A percentile compares a stretch with the other conserved stretches of the same genome.
Conservation (phyloP, 2,329 filamentous ascomycete species). For the Fusarium virguliforme region DNA sequence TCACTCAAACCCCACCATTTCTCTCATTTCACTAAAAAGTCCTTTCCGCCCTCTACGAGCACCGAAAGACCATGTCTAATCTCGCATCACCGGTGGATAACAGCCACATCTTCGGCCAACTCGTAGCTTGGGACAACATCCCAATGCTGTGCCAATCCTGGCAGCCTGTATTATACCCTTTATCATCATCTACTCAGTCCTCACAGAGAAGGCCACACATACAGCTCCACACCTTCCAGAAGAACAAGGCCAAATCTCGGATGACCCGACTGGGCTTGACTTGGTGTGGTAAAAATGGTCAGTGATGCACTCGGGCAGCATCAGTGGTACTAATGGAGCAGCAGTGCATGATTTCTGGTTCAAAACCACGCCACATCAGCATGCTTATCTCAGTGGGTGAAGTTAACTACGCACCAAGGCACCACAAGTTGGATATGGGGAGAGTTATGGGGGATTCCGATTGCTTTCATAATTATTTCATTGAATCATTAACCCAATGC, state of each 20-base stretch:
- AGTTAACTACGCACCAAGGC: background rate
- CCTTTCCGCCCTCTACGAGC: background rate
- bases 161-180: constrained; percentile 1
- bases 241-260: constrained; percentile 2
- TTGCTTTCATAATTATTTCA: background rate
- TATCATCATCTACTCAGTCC: background rate
- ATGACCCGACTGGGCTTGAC: background rate
- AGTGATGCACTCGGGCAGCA: background rate
- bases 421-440: background rate
- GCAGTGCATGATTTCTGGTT: background rate
- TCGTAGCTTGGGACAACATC: background rate
- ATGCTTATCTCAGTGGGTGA: background rate
- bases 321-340: background rate
- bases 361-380: background rate
- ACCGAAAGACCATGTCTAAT: background rate
- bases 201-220: background rate
- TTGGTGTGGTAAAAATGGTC: background rate
- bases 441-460: background rate
- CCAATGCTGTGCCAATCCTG: constrained; percentile 1
- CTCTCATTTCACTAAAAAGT: background rate
- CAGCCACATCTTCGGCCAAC: background rate
- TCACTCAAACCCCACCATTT: background rate
- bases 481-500: background rate
- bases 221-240: background rate
- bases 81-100: background rate